Evolutionary conservation across 2,329 filamentous ascomycete genomes (phyloP).

Genomic region (Didymella pomorum): DNA sequence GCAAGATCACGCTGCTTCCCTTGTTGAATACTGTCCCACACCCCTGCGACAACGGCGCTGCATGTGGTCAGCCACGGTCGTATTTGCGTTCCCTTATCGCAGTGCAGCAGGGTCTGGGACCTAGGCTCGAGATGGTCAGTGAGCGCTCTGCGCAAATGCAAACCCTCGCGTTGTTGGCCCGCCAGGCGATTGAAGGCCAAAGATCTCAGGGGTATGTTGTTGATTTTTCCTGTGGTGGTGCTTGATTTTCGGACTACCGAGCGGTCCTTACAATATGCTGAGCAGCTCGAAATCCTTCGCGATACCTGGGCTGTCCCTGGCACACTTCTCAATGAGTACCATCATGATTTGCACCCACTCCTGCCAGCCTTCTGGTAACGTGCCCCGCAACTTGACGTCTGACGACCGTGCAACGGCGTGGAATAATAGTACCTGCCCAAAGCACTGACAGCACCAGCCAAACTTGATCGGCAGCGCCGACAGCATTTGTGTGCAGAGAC

Average conservation of each 20-base stretch:
- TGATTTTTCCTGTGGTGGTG: constrained; percentile 4
- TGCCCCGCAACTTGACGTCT: constrained; percentile 41
- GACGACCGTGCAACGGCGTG: constrained; percentile 42
- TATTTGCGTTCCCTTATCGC: constrained; percentile 11
- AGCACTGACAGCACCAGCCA: constrained; percentile 50
- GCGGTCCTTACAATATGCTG: constrained; percentile 35
- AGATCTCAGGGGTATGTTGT: background rate
- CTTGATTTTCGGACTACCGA: constrained; percentile 10
- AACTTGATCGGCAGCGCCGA: constrained; percentile 49
- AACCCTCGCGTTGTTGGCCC: background rate
- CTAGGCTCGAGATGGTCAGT: background rate
- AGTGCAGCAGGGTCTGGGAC: background rate
- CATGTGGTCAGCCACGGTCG: constrained; percentile 12
- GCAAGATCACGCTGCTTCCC: background rate
- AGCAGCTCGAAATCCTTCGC: constrained; percentile 48
- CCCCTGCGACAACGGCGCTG: constrained; percentile 1
- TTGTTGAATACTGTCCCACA: background rate
- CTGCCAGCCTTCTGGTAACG: constrained; percentile 46
- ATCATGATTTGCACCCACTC: constrained; percentile 50
- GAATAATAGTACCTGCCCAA: constrained; percentile 49
- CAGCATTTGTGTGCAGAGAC: constrained; percentile 48
- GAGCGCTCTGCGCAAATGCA: background rate
- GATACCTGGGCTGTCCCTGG: constrained; percentile 45
- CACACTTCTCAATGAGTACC: constrained; percentile 45
- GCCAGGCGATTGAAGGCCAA: background rate